Conservation (phyloP, 768 basidiomycete species). For the Mycena polygramma region DNA sequence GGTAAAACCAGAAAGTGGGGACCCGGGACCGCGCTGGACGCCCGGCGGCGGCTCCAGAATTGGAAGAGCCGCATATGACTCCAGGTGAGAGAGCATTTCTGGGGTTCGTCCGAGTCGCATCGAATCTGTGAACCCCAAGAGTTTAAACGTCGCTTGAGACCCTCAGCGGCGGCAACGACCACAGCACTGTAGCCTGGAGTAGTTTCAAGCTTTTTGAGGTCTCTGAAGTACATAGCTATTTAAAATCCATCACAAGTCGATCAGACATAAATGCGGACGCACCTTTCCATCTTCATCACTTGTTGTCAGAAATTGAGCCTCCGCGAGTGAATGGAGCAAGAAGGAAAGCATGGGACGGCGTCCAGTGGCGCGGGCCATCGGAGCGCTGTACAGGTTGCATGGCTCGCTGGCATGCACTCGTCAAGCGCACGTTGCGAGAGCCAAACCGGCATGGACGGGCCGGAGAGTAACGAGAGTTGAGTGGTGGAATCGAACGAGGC, state of each 20-base stretch:
- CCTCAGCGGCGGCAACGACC: background rate
- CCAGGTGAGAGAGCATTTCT: background rate
- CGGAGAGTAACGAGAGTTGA: slow-evolving; percentile 9
- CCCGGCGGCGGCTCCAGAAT: slow-evolving; percentile 21
- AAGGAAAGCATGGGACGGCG: background rate
- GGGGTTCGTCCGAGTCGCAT: slow-evolving; percentile 1
- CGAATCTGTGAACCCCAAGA: slow-evolving; percentile 19
- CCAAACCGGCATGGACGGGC: slow-evolving; percentile 13
- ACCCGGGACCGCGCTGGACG: slow-evolving; percentile 2
- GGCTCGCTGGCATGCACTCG: background rate
- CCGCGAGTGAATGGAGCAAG: slow-evolving; percentile 20
- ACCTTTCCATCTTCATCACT: slow-evolving; percentile 23
- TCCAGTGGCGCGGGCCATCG: background rate
- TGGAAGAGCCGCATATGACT: slow-evolving; percentile 13
- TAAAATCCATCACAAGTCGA: background rate
- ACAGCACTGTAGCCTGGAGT: background rate
- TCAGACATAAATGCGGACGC: slow-evolving; percentile 4
- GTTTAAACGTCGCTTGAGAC: background rate
- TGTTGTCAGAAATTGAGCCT: slow-evolving; percentile 14
- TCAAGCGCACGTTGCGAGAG: background rate
- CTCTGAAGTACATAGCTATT: slow-evolving; percentile 13
- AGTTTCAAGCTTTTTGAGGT: slow-evolving; percentile 20
- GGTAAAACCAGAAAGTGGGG: background rate
- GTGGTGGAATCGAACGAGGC: slow-evolving; percentile 9
- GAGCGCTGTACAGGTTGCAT: too few species aligned